Conservation (phyloP, 208 protist genomes). For the Naegleria lovaniensis region DNA sequence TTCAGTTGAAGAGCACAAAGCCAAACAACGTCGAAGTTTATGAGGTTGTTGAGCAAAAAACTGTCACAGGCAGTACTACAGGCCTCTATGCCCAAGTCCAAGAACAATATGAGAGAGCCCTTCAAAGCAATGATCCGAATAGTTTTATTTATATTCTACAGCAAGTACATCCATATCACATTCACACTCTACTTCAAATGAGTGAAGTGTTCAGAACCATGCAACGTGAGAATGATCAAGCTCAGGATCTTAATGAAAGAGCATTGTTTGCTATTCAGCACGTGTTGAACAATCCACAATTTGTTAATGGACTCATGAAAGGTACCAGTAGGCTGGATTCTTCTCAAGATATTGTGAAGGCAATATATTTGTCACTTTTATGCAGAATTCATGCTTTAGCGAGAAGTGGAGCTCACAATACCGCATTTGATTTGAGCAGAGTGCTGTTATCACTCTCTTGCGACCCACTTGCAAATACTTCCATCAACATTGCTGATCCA, state of each 20-base stretch:
- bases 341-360: background rate
- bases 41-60: background rate
- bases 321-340: background rate
- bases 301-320: background rate
- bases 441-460: background rate
- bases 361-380: background rate
- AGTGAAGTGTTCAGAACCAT: conserved; percentile 17
- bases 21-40: background rate
- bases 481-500: background rate
- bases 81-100: background rate
- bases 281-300: background rate
- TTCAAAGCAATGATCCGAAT: background rate
- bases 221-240: background rate
- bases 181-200: conserved; percentile 10
- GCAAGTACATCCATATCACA: conserved; percentile 11
- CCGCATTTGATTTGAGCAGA: conserved; percentile 4
- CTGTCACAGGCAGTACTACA: background rate
- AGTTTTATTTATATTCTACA: conserved; percentile 5
- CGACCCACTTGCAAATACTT: background rate
- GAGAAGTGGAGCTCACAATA: background rate
- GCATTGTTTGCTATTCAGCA: background rate
- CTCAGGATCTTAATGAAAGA: background rate
- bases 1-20: background rate
- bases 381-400: background rate
- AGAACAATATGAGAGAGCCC: background rate